Evolutionary conservation across 345 rosid genomes (phyloP), one percentile per base, ranked within the genome.

Genomic region (Sisymbrium irio): DNA sequence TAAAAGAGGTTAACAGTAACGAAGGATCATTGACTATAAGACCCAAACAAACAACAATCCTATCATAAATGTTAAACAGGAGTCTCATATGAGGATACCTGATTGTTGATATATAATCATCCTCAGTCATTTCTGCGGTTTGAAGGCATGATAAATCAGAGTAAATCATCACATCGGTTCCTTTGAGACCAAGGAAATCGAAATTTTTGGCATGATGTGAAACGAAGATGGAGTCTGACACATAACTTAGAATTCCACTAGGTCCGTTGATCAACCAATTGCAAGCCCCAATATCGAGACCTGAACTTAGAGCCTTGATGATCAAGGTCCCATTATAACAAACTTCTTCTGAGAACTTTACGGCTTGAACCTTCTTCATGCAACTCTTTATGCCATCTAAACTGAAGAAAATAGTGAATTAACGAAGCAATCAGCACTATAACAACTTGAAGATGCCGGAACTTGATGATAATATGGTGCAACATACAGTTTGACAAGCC

Each of bases 221-320:
- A 60, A 41, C 81, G 71, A 84, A 85, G 58, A 80, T 76, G 44
- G 97, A 94, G 73, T 81, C 75, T 28, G 84, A 83, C 72, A 94
- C 49, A 79, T 67, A 86, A 72, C 85, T 82, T 69, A 89, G 45
- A 51, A 75, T 84, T 74, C 80, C 74, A 37, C 81, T 71, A 28
- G 89, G 95, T 67, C 89, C 77, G 47, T 61, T 82, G 20, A 91
- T 80, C 32, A 82, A 81, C 98, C 98, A 91, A 77, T 87, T 87
- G 79, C 93, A 91, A 10, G 95, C 82, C n/a, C 97, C 98, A 57
- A 94, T 85, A 77, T 91, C 97, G 72, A 82, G 75, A 69, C 98
- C 91, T 39, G 97, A 94, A 82, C 97, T 89, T 73, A 83, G 66
- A 17, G 96, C 86, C 72, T 83, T 87, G n/a, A 94, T 55, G 39